A percentile compares a stretch with the other conserved stretches of the same genome.
Evolutionary conservation across 2,329 filamentous ascomycete species (phyloP).

Genomic region (Nigrospora sphaerica): DNA sequence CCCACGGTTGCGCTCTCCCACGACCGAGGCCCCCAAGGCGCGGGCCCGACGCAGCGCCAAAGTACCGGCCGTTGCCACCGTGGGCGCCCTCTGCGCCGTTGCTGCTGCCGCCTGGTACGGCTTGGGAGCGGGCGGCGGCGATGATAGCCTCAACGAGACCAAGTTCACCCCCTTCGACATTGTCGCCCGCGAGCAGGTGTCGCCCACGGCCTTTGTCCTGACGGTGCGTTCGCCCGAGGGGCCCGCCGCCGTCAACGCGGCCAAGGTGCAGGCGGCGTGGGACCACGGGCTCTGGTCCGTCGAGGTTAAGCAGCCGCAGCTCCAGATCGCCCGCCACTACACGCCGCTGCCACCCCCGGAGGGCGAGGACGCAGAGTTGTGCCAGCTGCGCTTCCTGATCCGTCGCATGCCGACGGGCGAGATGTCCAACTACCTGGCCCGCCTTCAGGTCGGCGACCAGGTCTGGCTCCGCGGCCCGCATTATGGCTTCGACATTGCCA

Average conservation of each 20-base stretch:
- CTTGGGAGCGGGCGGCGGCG: background rate
- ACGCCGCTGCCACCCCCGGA: constrained; percentile 66
- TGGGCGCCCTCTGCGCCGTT: background rate
- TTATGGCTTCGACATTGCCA: constrained; percentile 51
- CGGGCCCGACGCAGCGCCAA: no score
- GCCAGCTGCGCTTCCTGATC: constrained; percentile 64
- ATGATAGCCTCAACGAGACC: constrained; percentile 40
- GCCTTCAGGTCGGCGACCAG: constrained; percentile 51
- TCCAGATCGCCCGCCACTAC: constrained; percentile 88
- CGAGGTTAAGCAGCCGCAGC: constrained; percentile 87
- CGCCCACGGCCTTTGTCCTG: constrained; percentile 62
- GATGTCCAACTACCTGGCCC: constrained; percentile 74
- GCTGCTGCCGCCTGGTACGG: background rate
- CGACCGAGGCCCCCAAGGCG: no score
- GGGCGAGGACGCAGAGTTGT: constrained; percentile 20
- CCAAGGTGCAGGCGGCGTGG: constrained; percentile 36
- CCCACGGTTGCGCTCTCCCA: no score
- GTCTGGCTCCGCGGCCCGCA: constrained; percentile 77
- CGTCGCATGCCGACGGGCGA: constrained; percentile 75
- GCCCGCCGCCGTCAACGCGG: constrained; percentile 9
- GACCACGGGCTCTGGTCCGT: constrained; percentile 73
- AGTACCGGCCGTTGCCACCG: no score
- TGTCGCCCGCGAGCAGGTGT: constrained; percentile 52
- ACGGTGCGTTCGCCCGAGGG: constrained; percentile 44
- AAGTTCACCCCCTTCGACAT: constrained; percentile 63